Base-by-base conservation (phyloP, 2,329 filamentous ascomycete species). In the Cytospora mali region DNA sequence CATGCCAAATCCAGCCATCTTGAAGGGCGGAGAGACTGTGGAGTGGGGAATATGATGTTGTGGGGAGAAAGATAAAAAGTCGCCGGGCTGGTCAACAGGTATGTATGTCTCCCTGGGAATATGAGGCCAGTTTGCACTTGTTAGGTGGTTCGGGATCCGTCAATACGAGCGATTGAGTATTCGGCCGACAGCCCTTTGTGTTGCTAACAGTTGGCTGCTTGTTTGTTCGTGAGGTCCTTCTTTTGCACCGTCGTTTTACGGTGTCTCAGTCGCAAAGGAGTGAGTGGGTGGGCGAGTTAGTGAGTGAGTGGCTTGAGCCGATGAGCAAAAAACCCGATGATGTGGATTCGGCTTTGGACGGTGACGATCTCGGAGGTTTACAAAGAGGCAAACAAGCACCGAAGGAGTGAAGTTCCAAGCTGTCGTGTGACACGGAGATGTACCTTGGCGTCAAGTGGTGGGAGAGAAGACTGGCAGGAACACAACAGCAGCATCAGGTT, bases 1-100 rank as follows among this genome's bases (percentile, higher is more conserved):
- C 51, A 25, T 18, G n/a, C n/a, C 53, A 13, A 6, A 52, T 29
- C 56, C 61, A 7, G 61, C 49, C 63, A 63, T 65, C 6, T 4
- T 21, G 46, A 7, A 29, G n/a, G 25, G 28, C 16, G 14, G 46
- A 21, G 4, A 9, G 50, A 29, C 7, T 33, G 7, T 5, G 5
- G 35, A 21, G 18, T 13, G n/a, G 16, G 2, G 6, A 23, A 21
- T 0, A 4, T 6, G 2, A 2, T 2, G 3, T 18, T 4, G 16
- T 16, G 7, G 25, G 49, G 5, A 21, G 1, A 2, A 10, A 1
- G 3, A 46, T 18, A 9, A 46, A 7, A 39, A 39, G 35, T 39
- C 16, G 35, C 16, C 35, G 16, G n/a, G 16, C 16, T 39, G 1
- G 35, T 39, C 35, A 39, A 39, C 4, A 18, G 35, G n/a, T 6